phyloP scores from a whole-genome alignment of 1,284 basidiomycete species.

The Macrocystidia cucumis region DNA sequence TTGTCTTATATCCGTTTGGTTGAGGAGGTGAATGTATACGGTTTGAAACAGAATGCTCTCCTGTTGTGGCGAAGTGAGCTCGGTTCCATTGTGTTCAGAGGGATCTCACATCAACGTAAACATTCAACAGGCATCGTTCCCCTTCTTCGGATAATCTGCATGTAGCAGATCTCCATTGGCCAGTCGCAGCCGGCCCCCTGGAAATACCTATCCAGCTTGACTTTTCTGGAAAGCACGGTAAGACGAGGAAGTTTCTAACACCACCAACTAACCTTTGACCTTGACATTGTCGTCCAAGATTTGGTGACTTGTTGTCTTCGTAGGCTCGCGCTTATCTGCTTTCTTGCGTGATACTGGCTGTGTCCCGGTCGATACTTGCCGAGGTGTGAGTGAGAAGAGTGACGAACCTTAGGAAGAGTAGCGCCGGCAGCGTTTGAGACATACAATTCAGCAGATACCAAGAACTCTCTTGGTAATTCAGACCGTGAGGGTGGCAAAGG shows the following conservation, averaged over 20 bases:
- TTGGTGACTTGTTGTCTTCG: constrained; percentile 5
- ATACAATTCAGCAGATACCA: constrained; percentile 55
- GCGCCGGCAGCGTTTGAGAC: constrained; percentile 46
- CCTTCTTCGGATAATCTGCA: constrained; percentile 66
- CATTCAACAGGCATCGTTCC: constrained; percentile 55
- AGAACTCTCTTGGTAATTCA: constrained; percentile 25
- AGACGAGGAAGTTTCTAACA: background rate
- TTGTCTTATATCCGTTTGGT: constrained; percentile 67
- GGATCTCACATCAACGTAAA: constrained; percentile 61
- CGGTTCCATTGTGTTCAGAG: constrained; percentile 9
- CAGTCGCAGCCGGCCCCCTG: constrained; percentile 37
- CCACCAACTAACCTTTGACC: constrained; percentile 45
- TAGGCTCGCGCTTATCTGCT: constrained; percentile 46
- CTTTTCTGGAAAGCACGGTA: constrained; percentile 40
- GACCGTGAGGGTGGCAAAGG: constrained; percentile 11
- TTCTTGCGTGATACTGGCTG: constrained; percentile 37
- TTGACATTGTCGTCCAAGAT: constrained; percentile 37
- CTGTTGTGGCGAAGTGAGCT: no score
- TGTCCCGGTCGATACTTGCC: constrained; percentile 5
- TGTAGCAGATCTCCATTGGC: constrained; percentile 63
- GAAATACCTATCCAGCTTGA: constrained; percentile 63
- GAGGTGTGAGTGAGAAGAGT: background rate
- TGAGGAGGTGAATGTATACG: constrained; percentile 60
- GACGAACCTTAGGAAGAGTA: constrained; percentile 48
- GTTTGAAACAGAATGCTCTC: constrained; percentile 66